Percentiles rank a stretch among this genome's conserved stretches.
phyloP scores from a whole-genome alignment of 1,284 basidiomycete genomes.

The Ceratobasidium sp. region DNA sequence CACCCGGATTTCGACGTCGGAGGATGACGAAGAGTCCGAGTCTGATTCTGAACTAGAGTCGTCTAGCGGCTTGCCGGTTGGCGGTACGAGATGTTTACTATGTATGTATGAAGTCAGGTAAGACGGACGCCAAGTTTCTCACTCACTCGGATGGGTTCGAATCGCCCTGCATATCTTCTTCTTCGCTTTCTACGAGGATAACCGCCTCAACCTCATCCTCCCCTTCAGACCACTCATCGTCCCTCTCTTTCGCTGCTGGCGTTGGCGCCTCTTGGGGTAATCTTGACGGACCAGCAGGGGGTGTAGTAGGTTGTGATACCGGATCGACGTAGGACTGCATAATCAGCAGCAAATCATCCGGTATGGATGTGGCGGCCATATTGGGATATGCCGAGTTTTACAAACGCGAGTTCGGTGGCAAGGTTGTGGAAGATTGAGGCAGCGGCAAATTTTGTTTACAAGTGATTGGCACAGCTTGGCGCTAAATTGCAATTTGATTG shows the following conservation, averaged over 20 bases:
- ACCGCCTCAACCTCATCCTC: constrained; percentile 35
- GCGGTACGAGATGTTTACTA: not conserved
- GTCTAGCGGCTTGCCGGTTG: constrained; percentile 5
- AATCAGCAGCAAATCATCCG: constrained; percentile 35
- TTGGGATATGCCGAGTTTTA: not conserved
- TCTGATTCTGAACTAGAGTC: constrained; percentile 57
- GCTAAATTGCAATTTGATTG: not conserved
- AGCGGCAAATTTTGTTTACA: constrained; percentile 37
- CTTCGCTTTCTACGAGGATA: constrained; percentile 18
- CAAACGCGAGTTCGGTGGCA: not conserved
- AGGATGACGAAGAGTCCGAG: constrained; percentile 54
- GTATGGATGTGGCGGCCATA: constrained; percentile 23
- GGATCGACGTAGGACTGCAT: constrained; percentile 43
- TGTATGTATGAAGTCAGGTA: not conserved
- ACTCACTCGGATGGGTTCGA: constrained; percentile 36
- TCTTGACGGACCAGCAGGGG: not conserved
- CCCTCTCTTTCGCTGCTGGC: not conserved
- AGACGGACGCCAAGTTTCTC: not conserved
- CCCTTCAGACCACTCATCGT: constrained; percentile 37
- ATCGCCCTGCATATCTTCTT: not conserved
- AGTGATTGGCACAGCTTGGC: not conserved
- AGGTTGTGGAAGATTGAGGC: constrained; percentile 14
- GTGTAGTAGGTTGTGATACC: not conserved
- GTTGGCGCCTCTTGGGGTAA: not conserved
- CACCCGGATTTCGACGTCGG: constrained; percentile 62